A percentile compares a stretch with the other conserved stretches of the same genome.
phyloP scores from a whole-genome alignment of 495 filamentous ascomycete genomes.

The Rostrohypoxylon terebratum region DNA sequence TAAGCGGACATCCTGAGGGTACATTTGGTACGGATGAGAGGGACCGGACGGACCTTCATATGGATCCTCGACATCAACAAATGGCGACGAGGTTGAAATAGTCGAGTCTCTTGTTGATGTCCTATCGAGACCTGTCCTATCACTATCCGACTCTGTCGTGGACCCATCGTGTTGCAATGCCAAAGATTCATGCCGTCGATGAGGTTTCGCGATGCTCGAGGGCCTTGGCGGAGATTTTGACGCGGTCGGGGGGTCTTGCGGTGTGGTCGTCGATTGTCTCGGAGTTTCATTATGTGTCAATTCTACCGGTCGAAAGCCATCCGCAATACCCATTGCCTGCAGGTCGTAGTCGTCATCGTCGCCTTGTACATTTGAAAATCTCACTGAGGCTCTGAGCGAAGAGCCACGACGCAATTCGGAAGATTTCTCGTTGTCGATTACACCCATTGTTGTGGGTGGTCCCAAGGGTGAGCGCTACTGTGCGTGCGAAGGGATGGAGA shows the following conservation, averaged over 20 bases:
- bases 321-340: constrained; percentile 56
- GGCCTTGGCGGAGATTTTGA: constrained; percentile 53
- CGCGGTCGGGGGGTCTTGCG: constrained; percentile 27
- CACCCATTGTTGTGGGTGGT: constrained; percentile 51
- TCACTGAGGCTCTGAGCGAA: constrained; percentile 52
- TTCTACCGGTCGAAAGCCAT: constrained; percentile 58
- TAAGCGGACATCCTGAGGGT: constrained; percentile 76
- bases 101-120: constrained; percentile 47
- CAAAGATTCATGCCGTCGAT: constrained; percentile 54
- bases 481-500: constrained; percentile 32
- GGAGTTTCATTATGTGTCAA: constrained; percentile 47
- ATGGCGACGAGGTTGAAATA: constrained; percentile 54
- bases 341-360: constrained; percentile 57
- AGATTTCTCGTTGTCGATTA: constrained; percentile 46
- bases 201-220: constrained; percentile 62
- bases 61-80: constrained; percentile 67
- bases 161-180: constrained; percentile 57
- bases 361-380: constrained; percentile 40
- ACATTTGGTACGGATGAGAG: constrained; percentile 90
- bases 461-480: constrained; percentile 18
- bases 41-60: constrained; percentile 74
- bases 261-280: constrained; percentile 38
- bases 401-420: constrained; percentile 52
- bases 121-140: constrained; percentile 28
- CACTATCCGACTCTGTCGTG: constrained; percentile 48